Percentiles rank a stretch among this genome's conserved stretches.
Conservation (phyloP, 345 rosid species). For the Gossypium sturtianum region DNA sequence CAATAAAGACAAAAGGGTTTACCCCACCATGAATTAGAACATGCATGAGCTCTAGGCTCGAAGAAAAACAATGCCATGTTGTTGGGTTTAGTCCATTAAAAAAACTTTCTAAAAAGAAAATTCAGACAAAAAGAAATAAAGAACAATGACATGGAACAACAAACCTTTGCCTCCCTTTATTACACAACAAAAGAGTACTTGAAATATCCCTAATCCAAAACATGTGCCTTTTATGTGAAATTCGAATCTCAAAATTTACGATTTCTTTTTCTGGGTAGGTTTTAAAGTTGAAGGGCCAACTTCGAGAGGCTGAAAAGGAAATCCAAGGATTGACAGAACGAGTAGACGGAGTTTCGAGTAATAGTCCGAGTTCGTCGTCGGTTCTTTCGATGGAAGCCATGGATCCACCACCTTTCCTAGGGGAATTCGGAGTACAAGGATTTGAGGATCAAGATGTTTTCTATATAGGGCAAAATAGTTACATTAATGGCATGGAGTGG, state of each 20-base stretch:
- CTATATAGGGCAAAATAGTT: conserved; percentile 34
- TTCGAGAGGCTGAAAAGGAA: conserved; percentile 46
- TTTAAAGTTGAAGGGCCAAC: conserved; percentile 42
- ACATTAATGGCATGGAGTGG: conserved; percentile 55
- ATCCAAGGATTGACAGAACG: conserved; percentile 40
- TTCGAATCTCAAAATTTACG: not conserved
- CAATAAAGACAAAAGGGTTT: conserved; percentile 11
- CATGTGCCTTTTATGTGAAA: not conserved
- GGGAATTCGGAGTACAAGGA: conserved; percentile 37
- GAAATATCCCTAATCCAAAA: not conserved
- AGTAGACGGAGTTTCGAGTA: conserved; percentile 37
- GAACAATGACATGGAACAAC: conserved; percentile 20
- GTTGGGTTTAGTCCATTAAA: conserved; percentile 3
- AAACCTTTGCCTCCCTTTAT: conserved; percentile 32
- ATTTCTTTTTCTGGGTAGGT: conserved; percentile 29
- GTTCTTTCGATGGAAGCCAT: conserved; percentile 32
- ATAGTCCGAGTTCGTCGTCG: conserved; percentile 54
- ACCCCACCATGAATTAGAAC: conserved; percentile 23
- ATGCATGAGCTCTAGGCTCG: conserved; percentile 50
- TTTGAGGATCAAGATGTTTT: conserved; percentile 34
- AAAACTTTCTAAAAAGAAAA: not conserved
- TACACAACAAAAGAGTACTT: conserved; percentile 22
- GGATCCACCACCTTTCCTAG: conserved; percentile 34
- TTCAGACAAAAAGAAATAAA: not conserved
- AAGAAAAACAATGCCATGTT: conserved; percentile 24